These are phyloP conservation scores for Ochetophila trinervis DNA, from an alignment of 306 rosid species.

Conservation along the genomic window DNA sequence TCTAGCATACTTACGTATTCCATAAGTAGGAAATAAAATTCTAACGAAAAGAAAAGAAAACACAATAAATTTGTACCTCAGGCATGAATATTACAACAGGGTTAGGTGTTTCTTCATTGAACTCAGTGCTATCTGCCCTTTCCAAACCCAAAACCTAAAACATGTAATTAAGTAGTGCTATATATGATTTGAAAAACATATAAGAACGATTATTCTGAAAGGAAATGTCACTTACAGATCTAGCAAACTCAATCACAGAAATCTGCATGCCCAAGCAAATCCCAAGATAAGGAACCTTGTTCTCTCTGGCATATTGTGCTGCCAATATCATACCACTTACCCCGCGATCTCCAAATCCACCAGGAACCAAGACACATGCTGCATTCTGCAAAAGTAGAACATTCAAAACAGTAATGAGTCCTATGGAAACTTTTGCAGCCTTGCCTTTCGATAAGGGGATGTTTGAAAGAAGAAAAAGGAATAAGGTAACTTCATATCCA, in stretches of 20 bases:
- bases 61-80: constrained; percentile 53
- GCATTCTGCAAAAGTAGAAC: constrained; percentile 60
- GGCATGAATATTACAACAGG: constrained; percentile 99
- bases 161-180: constrained; percentile 21
- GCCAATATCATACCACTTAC: constrained; percentile 94
- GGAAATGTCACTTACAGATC: constrained; percentile 63
- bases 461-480: too few species aligned
- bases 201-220: constrained; percentile 21
- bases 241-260: constrained; percentile 88
- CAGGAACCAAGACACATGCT: constrained; percentile 93
- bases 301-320: constrained; percentile 96
- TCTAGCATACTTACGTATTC: constrained; percentile 1
- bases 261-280: constrained; percentile 99
- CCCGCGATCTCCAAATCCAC: constrained; percentile 99
- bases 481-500: too few species aligned
- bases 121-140: constrained; percentile 83
- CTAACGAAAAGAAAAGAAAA: neutral
- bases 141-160: constrained; percentile 83
- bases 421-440: too few species aligned
- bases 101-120: constrained; percentile 67
- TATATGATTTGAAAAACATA: constrained; percentile 13
- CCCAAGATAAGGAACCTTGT: constrained; percentile 91
- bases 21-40: neutral
- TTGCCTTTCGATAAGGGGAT: too few species aligned
- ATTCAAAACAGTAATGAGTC: neutral